Conservation (phyloP, 2,329 filamentous ascomycete species). For the Stachybotrys chlorohalonatus region DNA sequence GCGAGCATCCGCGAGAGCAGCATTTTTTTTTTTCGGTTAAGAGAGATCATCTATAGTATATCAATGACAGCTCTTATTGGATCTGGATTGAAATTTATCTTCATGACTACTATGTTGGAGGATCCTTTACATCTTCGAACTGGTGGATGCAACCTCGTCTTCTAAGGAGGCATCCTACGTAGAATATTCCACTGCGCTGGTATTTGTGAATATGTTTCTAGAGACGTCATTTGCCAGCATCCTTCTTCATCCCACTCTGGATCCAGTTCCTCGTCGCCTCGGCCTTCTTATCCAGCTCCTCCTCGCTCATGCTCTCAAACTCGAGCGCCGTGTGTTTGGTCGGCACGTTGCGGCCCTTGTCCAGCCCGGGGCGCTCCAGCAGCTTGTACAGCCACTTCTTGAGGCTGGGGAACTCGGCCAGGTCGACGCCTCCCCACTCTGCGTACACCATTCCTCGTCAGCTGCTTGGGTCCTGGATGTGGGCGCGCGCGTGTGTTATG, state of each 20-base stretch:
- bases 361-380: conserved; percentile 58
- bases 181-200: neutral
- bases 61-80: too few relatives aligned
- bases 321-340: conserved; percentile 52
- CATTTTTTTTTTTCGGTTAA: too few relatives aligned
- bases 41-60: too few relatives aligned
- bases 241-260: conserved; percentile 58
- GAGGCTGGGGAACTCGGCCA: conserved; percentile 66
- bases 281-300: conserved; percentile 49
- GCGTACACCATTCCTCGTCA: too few relatives aligned
- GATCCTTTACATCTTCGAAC: too few relatives aligned
- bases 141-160: too few relatives aligned
- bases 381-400: conserved; percentile 71
- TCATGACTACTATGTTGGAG: too few relatives aligned
- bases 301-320: conserved; percentile 31
- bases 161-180: neutral
- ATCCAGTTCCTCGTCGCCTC: conserved; percentile 52
- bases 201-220: neutral
- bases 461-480: neutral
- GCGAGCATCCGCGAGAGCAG: too few relatives aligned
- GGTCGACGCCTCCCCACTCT: conserved; percentile 40
- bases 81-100: too few relatives aligned
- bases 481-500: too few relatives aligned
- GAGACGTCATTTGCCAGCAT: conserved; percentile 39
- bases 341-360: conserved; percentile 70